Conservation (phyloP, 768 basidiomycete genomes). For the Asterophora parasitica region DNA sequence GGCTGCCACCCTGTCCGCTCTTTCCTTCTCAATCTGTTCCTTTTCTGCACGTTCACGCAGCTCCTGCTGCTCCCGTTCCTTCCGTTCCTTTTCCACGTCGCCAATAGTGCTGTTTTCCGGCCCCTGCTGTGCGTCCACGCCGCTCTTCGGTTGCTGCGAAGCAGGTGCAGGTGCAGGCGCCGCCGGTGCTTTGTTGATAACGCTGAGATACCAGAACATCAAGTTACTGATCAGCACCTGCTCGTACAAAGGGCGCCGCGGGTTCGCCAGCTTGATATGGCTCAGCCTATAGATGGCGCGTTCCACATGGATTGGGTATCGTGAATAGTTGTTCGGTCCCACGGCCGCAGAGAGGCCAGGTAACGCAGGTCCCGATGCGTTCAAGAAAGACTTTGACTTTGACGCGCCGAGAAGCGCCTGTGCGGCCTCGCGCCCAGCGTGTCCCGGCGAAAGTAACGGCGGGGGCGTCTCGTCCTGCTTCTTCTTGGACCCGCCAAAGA, state of each 20-base stretch:
- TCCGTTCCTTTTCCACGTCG: constrained; percentile 35
- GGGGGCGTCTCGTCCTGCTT: constrained; percentile 59
- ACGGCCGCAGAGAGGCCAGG: constrained; percentile 44
- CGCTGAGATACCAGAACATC: constrained; percentile 99
- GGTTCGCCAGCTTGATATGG: constrained; percentile 98
- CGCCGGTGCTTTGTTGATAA: constrained; percentile 87
- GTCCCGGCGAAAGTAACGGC: constrained; percentile 26
- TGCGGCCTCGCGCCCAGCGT: constrained; percentile 80
- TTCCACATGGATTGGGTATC: constrained; percentile 98
- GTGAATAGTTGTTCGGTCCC: constrained; percentile 49
- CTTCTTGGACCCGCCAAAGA: constrained; percentile 83
- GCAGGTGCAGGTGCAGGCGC: constrained; percentile 32
- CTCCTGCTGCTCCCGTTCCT: constrained; percentile 29
- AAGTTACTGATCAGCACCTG: constrained; percentile 90
- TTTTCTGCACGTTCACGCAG: constrained; percentile 41
- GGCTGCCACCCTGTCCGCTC: constrained; percentile 22
- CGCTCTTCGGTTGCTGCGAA: constrained; percentile 22
- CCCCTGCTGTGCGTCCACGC: constrained; percentile 22
- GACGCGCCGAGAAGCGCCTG: constrained; percentile 81
- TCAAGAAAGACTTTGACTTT: constrained; percentile 60
- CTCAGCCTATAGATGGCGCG: constrained; percentile 95
- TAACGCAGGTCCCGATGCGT: constrained; percentile 53
- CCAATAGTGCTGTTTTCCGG: constrained; percentile 24
- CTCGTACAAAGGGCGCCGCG: constrained; percentile 92
- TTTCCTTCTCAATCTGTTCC: constrained; percentile 39